phyloP scores from a whole-genome alignment of 164 flowering plant species.

The Kingdonia uniflora region DNA sequence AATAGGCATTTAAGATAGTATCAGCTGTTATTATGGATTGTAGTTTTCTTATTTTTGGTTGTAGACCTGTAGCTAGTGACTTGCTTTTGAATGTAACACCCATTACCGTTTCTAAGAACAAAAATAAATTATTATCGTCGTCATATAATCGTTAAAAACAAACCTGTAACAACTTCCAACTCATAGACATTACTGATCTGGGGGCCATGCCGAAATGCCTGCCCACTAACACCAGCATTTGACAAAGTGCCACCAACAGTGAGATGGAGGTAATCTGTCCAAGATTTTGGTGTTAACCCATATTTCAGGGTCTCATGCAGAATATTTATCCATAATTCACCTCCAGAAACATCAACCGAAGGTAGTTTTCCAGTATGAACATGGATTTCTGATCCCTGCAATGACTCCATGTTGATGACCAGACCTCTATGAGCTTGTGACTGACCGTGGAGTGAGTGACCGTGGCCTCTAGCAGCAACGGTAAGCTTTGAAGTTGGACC shows the following conservation, averaged over 20 bases:
- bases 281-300: constrained; percentile 84
- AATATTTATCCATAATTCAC: constrained; percentile 77
- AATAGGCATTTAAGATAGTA: no score
- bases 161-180: constrained; percentile 90
- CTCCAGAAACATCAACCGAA: constrained; percentile 75
- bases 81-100: no score
- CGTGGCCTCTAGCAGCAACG: constrained; percentile 87
- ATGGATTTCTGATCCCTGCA: constrained; percentile 27
- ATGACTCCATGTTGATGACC: constrained; percentile 69
- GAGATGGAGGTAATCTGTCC: constrained; percentile 93
- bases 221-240: constrained; percentile 92
- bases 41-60: no score
- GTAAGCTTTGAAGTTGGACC: constrained; percentile 50
- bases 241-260: constrained; percentile 92
- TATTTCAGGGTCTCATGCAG: constrained; percentile 63
- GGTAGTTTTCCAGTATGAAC: constrained; percentile 39
- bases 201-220: constrained; percentile 82
- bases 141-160: neutral
- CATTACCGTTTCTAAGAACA: neutral
- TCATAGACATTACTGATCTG: constrained; percentile 79
- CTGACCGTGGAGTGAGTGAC: constrained; percentile 88
- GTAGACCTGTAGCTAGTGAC: no score
- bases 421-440: constrained; percentile 61
- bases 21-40: no score
- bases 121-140: neutral